Evolutionary conservation across 1,139 yeast genomes (phyloP).

Genomic region (Debaryomycetaceae sp.): DNA sequence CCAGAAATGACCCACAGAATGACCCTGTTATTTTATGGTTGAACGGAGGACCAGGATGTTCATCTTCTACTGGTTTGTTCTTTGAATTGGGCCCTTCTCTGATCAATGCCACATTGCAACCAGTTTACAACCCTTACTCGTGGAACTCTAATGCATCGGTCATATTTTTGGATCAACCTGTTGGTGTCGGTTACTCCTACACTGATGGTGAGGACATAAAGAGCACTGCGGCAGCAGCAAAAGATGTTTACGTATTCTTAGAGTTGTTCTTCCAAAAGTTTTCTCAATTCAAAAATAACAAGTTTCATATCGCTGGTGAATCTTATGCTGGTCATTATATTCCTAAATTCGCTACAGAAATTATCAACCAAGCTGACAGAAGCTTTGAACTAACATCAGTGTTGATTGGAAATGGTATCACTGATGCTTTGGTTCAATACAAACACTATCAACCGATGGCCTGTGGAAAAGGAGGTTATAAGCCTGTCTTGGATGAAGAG

Average conservation of each 20-base stretch:
- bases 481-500: conserved; percentile 72
- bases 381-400: conserved; percentile 83
- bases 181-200: conserved; percentile 74
- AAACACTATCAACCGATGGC: conserved; percentile 95
- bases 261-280: conserved; percentile 87
- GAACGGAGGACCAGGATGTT: conserved; percentile 48
- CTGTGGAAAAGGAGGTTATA: conserved; percentile 90
- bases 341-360: conserved; percentile 89
- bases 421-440: conserved; percentile 88
- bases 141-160: conserved; percentile 47
- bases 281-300: conserved; percentile 69
- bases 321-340: conserved; percentile 99
- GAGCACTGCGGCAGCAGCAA: conserved; percentile 83
- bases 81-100: conserved; percentile 44
- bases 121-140: conserved; percentile 36
- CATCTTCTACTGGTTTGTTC: conserved; percentile 36
- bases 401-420: conserved; percentile 92
- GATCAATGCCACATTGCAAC: conserved; percentile 33
- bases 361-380: conserved; percentile 72
- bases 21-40: conserved; percentile 47
- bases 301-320: conserved; percentile 95
- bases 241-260: conserved; percentile 89
- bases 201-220: conserved; percentile 54
- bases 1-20: conserved; percentile 42
- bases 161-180: conserved; percentile 47